Conservation (phyloP, 768 basidiomycete genomes). For the Mycena indigotica region DNA sequence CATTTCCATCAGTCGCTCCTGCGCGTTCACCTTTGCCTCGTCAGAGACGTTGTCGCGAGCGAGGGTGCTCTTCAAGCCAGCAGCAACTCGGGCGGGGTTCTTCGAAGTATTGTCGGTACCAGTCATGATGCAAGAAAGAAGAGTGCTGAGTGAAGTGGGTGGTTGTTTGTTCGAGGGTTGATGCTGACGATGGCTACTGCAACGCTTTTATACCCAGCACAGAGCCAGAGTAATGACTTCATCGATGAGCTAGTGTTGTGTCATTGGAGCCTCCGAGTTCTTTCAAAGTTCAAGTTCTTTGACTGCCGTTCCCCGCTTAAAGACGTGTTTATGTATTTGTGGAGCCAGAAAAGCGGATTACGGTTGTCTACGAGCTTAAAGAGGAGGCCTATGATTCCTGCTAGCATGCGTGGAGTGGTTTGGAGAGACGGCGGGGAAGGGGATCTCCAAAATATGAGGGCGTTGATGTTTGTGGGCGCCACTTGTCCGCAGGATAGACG, state of each 20-base stretch:
- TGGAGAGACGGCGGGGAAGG: no score
- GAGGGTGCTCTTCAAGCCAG: slow-evolving; percentile 52
- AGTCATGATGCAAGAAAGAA: slow-evolving; percentile 8
- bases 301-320: no score
- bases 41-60: slow-evolving; percentile 52
- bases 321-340: no score
- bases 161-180: background rate
- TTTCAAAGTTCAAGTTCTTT: no score
- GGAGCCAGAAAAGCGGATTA: no score
- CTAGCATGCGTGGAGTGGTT: no score
- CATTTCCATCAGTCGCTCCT: slow-evolving; percentile 42
- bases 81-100: slow-evolving; percentile 45
- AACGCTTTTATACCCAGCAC: background rate
- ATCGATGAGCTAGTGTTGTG: background rate
- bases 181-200: background rate
- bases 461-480: no score
- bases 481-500: no score
- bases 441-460: no score
- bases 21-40: slow-evolving; percentile 47
- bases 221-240: background rate
- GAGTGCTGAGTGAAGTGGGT: background rate
- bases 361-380: no score
- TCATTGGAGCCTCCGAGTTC: no score
- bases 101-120: slow-evolving; percentile 22
- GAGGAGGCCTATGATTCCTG: no score